Evolutionary conservation across 225 moss, liverwort and hornwort genomes (phyloP).

Genomic region (Climacium dendroides): DNA sequence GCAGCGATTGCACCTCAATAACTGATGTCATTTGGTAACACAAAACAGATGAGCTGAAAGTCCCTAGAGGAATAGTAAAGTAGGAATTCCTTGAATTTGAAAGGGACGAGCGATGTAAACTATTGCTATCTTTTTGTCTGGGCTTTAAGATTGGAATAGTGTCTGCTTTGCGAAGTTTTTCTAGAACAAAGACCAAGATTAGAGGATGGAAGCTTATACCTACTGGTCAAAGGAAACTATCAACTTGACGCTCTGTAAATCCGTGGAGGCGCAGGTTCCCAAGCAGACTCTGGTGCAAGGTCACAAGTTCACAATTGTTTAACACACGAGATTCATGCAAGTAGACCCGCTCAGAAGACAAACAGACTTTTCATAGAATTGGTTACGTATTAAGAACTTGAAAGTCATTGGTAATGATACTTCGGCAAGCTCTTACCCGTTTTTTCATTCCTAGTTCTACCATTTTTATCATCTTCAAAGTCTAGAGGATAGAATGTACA

Average conservation of each 20-base stretch:
- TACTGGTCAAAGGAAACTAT: not conserved
- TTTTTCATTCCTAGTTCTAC: not conserved
- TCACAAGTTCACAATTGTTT: not conserved
- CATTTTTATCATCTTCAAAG: not conserved
- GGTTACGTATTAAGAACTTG: too few relatives aligned
- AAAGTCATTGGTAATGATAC: not conserved
- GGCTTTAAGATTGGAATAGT: not conserved
- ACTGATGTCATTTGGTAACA: not conserved
- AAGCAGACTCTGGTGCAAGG: not conserved
- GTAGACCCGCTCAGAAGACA: not conserved
- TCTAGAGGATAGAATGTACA: not conserved
- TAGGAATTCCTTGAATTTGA: not conserved
- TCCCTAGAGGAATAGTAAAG: not conserved
- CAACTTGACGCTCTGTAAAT: not conserved
- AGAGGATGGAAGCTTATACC: not conserved
- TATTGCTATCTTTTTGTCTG: not conserved
- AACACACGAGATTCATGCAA: not conserved
- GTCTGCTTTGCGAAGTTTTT: not conserved
- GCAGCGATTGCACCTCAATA: not conserved
- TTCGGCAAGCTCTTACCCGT: not conserved
- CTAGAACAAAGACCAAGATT: not conserved
- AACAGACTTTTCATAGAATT: not conserved
- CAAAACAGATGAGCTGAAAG: not conserved
- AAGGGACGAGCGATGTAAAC: not conserved
- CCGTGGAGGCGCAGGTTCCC: conserved; percentile 1